phyloP scores from a whole-genome alignment of 768 basidiomycete species.

The Psilocybe azurescens region DNA sequence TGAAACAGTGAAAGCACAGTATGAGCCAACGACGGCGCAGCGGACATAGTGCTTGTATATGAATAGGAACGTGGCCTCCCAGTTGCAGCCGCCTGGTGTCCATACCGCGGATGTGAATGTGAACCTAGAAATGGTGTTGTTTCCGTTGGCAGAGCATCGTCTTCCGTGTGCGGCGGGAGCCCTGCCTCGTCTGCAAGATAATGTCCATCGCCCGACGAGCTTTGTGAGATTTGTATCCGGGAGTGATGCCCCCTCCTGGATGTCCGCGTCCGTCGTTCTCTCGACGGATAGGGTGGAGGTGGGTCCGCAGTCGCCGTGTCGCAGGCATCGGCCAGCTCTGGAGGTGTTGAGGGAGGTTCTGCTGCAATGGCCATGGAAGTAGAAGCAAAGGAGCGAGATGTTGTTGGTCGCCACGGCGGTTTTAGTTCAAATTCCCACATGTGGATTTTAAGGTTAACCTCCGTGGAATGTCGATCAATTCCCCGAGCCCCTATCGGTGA shows the following conservation, averaged over 20 bases:
- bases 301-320: slow-evolving; percentile 49
- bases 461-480: not conserved
- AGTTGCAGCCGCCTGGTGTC: slow-evolving; percentile 25
- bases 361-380: slow-evolving; percentile 20
- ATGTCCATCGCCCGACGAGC: slow-evolving; percentile 39
- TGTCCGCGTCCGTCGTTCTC: slow-evolving; percentile 45
- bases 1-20: slow-evolving; percentile 75
- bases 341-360: slow-evolving; percentile 20
- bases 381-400: slow-evolving; percentile 3
- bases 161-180: slow-evolving; percentile 31
- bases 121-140: slow-evolving; percentile 51
- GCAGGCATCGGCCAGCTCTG: slow-evolving; percentile 14
- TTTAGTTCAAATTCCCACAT: not conserved
- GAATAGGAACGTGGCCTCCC: slow-evolving; percentile 62
- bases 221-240: slow-evolving; percentile 28
- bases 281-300: slow-evolving; percentile 72
- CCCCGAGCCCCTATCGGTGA: not conserved
- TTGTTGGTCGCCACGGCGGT: not conserved
- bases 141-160: slow-evolving; percentile 45
- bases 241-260: slow-evolving; percentile 29
- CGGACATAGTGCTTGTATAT: slow-evolving; percentile 57
- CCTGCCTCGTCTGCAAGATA: slow-evolving; percentile 38
- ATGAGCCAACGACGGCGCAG: slow-evolving; percentile 68
- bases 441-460: not conserved
- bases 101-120: slow-evolving; percentile 1